Evolutionary conservation across 345 rosid species (phyloP).

Genomic region (Microcos paniculata): DNA sequence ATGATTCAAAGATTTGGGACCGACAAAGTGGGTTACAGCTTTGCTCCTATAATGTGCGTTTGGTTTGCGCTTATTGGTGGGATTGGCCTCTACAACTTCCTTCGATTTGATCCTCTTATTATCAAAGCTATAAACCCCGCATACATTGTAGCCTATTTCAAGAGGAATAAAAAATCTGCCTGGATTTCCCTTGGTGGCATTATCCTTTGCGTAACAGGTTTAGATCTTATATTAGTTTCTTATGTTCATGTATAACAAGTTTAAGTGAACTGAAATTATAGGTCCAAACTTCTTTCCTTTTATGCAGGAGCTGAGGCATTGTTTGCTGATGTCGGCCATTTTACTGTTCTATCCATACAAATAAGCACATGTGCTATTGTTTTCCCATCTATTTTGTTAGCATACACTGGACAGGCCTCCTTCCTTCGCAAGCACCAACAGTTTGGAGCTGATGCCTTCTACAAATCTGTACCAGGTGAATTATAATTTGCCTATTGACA

Average conservation of each 20-base stretch:
- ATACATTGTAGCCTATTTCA: conserved; percentile 38
- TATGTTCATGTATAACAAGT: neutral
- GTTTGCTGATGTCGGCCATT: conserved; percentile 58
- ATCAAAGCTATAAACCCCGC: conserved; percentile 36
- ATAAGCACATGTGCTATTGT: conserved; percentile 31
- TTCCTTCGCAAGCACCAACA: conserved; percentile 31
- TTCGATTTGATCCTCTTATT: conserved; percentile 28
- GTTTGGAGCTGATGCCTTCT: conserved; percentile 28
- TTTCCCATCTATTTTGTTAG: conserved; percentile 36
- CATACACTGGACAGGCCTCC: conserved; percentile 41
- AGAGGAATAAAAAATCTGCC: conserved; percentile 32
- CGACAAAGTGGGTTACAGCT: conserved; percentile 24
- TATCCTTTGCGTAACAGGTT: conserved; percentile 35
- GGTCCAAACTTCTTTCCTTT: neutral
- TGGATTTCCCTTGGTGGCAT: conserved; percentile 54
- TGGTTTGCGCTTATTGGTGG: neutral
- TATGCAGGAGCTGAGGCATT: conserved; percentile 44
- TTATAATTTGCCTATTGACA: neutral
- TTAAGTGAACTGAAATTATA: too few relatives aligned
- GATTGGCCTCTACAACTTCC: conserved; percentile 38
- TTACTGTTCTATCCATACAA: conserved; percentile 38
- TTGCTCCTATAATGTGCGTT: neutral
- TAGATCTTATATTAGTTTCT: neutral
- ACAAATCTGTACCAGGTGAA: conserved; percentile 33
- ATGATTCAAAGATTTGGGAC: conserved; percentile 43